Evolutionary conservation across 208 protist genomes (phyloP), one percentile per base, ranked within the genome.

Genomic region (Sergeia podlipaevii): DNA sequence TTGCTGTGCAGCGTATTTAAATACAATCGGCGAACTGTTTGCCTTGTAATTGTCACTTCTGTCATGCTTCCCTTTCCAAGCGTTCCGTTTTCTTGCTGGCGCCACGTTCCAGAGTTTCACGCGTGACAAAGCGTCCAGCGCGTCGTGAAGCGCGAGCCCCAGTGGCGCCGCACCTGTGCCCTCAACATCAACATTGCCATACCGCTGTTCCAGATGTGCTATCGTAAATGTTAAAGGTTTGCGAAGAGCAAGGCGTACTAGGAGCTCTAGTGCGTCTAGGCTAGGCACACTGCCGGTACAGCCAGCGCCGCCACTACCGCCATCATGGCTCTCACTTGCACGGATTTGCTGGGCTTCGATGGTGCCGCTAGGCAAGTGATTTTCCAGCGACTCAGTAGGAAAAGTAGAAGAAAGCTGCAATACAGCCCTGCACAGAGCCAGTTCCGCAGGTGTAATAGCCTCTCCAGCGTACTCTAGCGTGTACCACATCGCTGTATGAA

Each of bases 401-500:
- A 28, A 27, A 74, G 26, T 39, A 20, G 30, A 13, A 5, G 38
- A 37, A 23, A 62, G 21, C 20, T 21, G 11, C 6, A 61, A 17
- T 10, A 53, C 3, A 1, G 33, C 32, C 0, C 76, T 65, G 58
- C 53, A 73, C 24, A 60, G 53, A 50, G 65, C 62, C 7, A 84
- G 48, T 21, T 76, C 72, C 2, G 46, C 38, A 3, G 53, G 36
- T 33, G 64, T 54, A 26, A 90, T 34, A 1, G 62, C 65, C 10
- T 28, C 27, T 17, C 65, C 65, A 17, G 57, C 72, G 30, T 77
- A 72, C 8, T 64, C 71, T 20, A 83, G 59, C 7, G 82, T 61
- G 41, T 74, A 77, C 77, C 78, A 84, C 17, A 72, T 34, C 11
- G 62, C 70, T 3, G 65, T 52, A 28, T 91, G 78, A 45, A 89